phyloP scores from a whole-genome alignment of 1,139 yeast species.

The Kluyveromyces sp. region DNA sequence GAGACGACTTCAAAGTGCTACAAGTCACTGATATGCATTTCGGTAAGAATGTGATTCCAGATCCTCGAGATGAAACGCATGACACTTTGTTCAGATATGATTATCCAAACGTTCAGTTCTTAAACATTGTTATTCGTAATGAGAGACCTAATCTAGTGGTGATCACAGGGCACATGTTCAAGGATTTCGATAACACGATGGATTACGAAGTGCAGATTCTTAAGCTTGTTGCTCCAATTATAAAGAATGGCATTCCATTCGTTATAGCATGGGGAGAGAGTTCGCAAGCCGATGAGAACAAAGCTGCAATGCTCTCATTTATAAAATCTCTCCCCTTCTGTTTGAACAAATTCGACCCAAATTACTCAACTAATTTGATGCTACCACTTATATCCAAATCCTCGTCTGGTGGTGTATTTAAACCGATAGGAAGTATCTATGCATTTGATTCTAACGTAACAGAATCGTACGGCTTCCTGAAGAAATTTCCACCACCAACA shows the following conservation, averaged over 20 bases:
- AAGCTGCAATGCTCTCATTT: conserved; percentile 20
- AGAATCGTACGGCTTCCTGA: conserved; percentile 7
- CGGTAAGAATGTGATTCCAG: conserved; percentile 43
- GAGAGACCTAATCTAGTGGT: conserved; percentile 76
- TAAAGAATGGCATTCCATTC: conserved; percentile 57
- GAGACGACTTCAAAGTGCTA: conserved; percentile 48
- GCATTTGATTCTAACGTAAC: conserved; percentile 13
- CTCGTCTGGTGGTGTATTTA: not conserved
- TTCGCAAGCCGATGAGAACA: conserved; percentile 4
- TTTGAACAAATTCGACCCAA: conserved; percentile 10
- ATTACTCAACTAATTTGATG: conserved; percentile 1
- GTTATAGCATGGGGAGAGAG: conserved; percentile 57
- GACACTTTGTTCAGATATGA: conserved; percentile 40
- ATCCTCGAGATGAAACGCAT: not conserved
- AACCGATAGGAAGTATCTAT: conserved; percentile 10
- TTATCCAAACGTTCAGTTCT: conserved; percentile 34
- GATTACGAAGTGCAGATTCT: conserved; percentile 69
- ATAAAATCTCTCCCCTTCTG: conserved; percentile 22
- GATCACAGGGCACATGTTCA: conserved; percentile 62
- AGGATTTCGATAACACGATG: conserved; percentile 44
- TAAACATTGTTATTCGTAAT: conserved; percentile 48
- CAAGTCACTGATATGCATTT: conserved; percentile 81
- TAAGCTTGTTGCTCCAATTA: conserved; percentile 63
- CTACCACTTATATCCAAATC: not conserved
- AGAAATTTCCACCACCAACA: conserved; percentile 3